Conservation (phyloP, 1,284 basidiomycete genomes). For the Cryptococcus sp. region DNA sequence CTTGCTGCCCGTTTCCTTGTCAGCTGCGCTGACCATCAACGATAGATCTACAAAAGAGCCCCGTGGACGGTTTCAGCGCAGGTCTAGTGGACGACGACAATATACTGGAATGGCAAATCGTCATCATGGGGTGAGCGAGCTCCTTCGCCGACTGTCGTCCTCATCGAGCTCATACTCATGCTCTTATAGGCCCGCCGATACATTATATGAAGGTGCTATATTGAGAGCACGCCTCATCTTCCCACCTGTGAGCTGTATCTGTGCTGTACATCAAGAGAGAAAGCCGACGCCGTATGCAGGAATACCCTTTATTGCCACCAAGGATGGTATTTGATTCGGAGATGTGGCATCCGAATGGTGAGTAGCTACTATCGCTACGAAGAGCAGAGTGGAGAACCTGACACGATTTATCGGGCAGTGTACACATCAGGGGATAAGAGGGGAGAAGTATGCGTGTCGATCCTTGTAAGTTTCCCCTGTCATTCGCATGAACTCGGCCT, state of each 20-base stretch:
- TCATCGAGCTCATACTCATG: too few relatives aligned
- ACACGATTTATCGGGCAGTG: constrained; percentile 59
- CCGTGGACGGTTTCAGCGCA: constrained; percentile 92
- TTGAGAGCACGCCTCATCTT: constrained; percentile 85
- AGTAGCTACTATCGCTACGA: background rate
- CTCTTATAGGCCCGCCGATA: constrained; percentile 72
- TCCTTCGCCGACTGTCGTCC: background rate
- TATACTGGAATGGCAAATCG: constrained; percentile 89
- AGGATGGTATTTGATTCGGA: constrained; percentile 93
- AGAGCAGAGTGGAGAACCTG: background rate
- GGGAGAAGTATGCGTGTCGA: constrained; percentile 93
- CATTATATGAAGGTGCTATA: constrained; percentile 90
- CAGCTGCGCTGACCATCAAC: too few relatives aligned
- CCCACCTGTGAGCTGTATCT: constrained; percentile 58
- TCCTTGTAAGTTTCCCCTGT: constrained; percentile 65
- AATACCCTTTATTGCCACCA: constrained; percentile 88
- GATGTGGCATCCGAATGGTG: constrained; percentile 99
- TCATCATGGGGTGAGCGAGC: constrained; percentile 79
- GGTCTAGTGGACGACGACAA: constrained; percentile 92
- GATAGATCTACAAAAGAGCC: constrained; percentile 77
- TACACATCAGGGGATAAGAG: constrained; percentile 87
- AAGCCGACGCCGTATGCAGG: constrained; percentile 47
- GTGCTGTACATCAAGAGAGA: background rate
- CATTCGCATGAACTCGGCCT: constrained; percentile 11
- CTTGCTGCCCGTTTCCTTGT: too few relatives aligned